Evolutionary conservation across 148 eudicot species (phyloP).

Genomic region (Spergularia marina): DNA sequence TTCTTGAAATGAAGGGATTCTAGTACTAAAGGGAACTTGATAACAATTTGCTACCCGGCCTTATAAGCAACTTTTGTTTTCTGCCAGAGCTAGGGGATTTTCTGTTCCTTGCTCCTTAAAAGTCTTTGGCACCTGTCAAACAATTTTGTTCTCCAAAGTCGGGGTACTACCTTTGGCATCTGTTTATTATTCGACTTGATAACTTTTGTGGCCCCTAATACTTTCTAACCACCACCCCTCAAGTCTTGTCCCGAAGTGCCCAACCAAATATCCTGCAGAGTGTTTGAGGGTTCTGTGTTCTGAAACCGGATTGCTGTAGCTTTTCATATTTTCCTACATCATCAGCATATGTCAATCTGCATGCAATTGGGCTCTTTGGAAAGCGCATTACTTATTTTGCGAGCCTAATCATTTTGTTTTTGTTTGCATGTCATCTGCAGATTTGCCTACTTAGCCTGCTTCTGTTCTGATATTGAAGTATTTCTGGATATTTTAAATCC

Average conservation of each 20-base stretch:
- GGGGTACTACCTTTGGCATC: too few relatives aligned
- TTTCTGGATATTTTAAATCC: constrained; percentile 57
- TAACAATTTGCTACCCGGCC: not conserved
- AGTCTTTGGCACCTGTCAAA: too few relatives aligned
- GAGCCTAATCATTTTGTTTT: not conserved
- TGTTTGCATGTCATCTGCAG: constrained; percentile 32
- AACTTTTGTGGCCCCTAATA: not conserved
- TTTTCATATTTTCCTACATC: not conserved
- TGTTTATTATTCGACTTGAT: not conserved
- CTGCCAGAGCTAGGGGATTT: too few relatives aligned
- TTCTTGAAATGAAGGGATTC: not conserved
- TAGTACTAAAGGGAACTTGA: not conserved
- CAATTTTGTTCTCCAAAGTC: too few relatives aligned
- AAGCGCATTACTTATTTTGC: not conserved
- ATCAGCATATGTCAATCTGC: constrained; percentile 5
- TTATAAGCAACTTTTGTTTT: not conserved
- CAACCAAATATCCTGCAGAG: not conserved
- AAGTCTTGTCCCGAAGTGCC: not conserved
- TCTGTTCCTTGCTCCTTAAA: too few relatives aligned
- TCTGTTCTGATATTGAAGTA: constrained; percentile 72
- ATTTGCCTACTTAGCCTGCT: constrained; percentile 92
- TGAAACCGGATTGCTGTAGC: not conserved
- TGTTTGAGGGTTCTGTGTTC: not conserved
- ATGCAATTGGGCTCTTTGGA: not conserved
- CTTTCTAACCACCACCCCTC: not conserved